phyloP scores from a whole-genome alignment of 371 early-diverging fungal species.

The Mucor plumbeus region DNA sequence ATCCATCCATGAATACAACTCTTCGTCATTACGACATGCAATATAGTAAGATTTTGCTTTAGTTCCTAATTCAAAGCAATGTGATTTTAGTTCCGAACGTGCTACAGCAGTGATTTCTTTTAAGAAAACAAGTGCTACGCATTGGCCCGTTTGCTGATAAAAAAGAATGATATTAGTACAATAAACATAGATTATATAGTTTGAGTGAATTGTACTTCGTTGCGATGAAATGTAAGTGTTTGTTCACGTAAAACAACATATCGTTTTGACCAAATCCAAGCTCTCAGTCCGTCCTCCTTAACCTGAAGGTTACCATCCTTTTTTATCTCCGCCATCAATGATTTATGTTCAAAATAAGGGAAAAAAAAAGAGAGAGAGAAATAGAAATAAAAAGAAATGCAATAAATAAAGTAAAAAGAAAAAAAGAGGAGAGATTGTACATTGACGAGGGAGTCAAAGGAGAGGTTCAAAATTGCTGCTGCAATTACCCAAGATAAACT shows the following conservation, averaged over 20 bases:
- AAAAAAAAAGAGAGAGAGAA: not conserved
- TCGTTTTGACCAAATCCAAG: constrained; percentile 87
- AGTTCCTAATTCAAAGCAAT: constrained; percentile 80
- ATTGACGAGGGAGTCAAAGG: constrained; percentile 11
- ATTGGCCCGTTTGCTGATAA: constrained; percentile 43
- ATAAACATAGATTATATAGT: not conserved
- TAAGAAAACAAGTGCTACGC: constrained; percentile 71
- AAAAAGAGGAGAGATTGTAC: constrained; percentile 4
- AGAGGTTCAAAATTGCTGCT: not conserved
- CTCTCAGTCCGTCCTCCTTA: constrained; percentile 77
- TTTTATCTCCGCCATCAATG: constrained; percentile 46
- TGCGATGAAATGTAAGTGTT: constrained; percentile 82
- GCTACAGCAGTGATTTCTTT: constrained; percentile 76
- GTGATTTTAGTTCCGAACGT: constrained; percentile 72
- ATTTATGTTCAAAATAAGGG: constrained; percentile 2
- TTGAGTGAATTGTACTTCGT: constrained; percentile 62
- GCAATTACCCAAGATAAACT: not conserved
- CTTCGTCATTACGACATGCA: constrained; percentile 80
- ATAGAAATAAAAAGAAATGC: not conserved
- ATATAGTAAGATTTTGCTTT: constrained; percentile 76
- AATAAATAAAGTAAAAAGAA: not conserved
- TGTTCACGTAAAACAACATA: constrained; percentile 85
- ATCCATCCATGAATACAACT: constrained; percentile 89
- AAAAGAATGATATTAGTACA: constrained; percentile 26
- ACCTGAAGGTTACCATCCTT: constrained; percentile 73